Conservation (phyloP, 768 basidiomycete species). For the Xerocomellus intermedius region DNA sequence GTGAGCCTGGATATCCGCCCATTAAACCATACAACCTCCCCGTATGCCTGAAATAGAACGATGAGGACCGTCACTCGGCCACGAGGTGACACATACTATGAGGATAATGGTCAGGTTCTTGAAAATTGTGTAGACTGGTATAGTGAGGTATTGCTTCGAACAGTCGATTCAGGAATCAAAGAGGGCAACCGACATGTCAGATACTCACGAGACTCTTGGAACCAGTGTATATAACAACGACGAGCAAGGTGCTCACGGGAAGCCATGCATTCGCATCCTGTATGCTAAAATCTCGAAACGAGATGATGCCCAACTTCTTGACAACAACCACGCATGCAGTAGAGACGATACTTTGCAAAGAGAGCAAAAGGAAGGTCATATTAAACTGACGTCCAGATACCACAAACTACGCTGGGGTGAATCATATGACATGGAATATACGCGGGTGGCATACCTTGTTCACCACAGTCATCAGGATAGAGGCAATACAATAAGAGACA, state of each 20-base stretch:
- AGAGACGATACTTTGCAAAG: constrained; percentile 90
- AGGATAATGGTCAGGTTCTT: constrained; percentile 99
- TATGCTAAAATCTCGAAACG: constrained; percentile 79
- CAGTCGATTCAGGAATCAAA: neutral
- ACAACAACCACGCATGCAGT: constrained; percentile 68
- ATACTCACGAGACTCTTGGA: constrained; percentile 91
- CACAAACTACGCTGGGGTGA: constrained; percentile 62
- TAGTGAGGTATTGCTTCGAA: constrained; percentile 88
- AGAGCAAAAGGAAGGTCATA: constrained; percentile 94
- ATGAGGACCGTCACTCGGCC: neutral
- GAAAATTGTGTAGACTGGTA: constrained; percentile 99
- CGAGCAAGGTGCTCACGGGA: constrained; percentile 89
- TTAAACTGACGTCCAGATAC: constrained; percentile 92
- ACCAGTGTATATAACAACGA: constrained; percentile 95
- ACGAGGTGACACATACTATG: constrained; percentile 57
- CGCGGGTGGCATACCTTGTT: constrained; percentile 69
- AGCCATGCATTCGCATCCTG: constrained; percentile 92
- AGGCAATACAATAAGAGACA: constrained; percentile 85
- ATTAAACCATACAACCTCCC: constrained; percentile 96
- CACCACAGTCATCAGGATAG: constrained; percentile 94
- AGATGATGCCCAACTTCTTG: constrained; percentile 77
- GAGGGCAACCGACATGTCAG: no score
- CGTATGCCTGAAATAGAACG: constrained; percentile 69
- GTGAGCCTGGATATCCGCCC: constrained; percentile 86
- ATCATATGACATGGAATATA: neutral